Evolutionary conservation across 495 filamentous ascomycete species (phyloP), one percentile per base, ranked within the genome.

Genomic region (Jackrogersella multiformis): DNA sequence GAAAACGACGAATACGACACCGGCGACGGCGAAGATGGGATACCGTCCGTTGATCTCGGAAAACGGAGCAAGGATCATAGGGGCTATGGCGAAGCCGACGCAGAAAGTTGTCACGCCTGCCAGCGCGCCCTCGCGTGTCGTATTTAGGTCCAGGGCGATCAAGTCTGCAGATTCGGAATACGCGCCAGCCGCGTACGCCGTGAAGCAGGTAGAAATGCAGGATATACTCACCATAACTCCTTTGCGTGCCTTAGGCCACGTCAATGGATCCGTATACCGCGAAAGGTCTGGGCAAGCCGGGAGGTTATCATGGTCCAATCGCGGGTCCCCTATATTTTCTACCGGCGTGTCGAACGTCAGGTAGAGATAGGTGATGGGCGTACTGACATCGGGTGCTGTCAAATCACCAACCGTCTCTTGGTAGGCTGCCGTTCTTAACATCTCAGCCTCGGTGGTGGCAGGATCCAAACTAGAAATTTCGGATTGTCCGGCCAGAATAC

Each of bases 11-110:
- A 77, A 95, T 13, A 96, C 57, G 38, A 90, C 66, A 0, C 92
- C 92, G 36, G 91, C 88, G 0, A 79, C 83, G 41, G 92, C 82
- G 63, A 97, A 96, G 20, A 97, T 90, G 0, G 92, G 91, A 61
- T 89, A 86, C 5, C 93, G 86, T 0, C 93, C 93, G 69, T 91
- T 89, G 68, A 97, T 88, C 79, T 97, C 94, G 1, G 90, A 93
- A 64, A 98, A 90, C 0, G 94, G 94, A 0, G 94, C 94, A 0
- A 97, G 82, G 8, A 94, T 80, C 92, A 98, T 97, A 0, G 94
- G 94, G 0, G 93, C 92, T 41, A 93, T 71, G 0, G 83, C 92
- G 71, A 98, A 97, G 7, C 94, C 94, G 26, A 84, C 69, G 35
- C 91, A 93, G 76, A 96, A 98, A 2, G 87, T 82, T 0, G 93